phyloP scores from a whole-genome alignment of 495 filamentous ascomycete genomes.

The Xylaria cubensis region DNA sequence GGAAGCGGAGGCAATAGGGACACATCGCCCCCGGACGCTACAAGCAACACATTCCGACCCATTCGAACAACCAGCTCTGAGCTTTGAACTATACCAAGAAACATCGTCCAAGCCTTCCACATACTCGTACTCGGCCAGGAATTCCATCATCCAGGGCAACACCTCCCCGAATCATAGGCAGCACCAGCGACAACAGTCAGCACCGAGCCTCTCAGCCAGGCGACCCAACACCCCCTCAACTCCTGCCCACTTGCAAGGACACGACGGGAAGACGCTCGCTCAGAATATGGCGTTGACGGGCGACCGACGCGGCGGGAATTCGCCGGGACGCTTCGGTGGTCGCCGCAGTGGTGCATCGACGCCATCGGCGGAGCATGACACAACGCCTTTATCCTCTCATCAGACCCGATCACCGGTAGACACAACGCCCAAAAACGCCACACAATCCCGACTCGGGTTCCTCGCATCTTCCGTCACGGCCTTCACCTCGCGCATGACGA shows the following conservation, averaged over 20 bases:
- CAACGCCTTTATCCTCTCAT: constrained; percentile 41
- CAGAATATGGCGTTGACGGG: constrained; percentile 55
- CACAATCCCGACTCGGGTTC: constrained; percentile 49
- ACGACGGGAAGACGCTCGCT: constrained; percentile 32
- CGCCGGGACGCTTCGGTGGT: constrained; percentile 39
- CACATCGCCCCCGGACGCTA: constrained; percentile 1
- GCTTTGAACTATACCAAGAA: constrained; percentile 18
- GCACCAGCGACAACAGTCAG: constrained; percentile 54
- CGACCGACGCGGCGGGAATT: constrained; percentile 43
- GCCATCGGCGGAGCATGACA: constrained; percentile 35
- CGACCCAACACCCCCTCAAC: constrained; percentile 40
- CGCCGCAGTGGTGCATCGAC: constrained; percentile 43
- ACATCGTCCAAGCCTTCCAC: constrained; percentile 22
- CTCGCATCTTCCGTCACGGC: constrained; percentile 49
- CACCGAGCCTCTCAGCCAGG: constrained; percentile 46
- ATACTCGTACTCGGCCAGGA: constrained; percentile 35
- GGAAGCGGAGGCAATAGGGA: constrained; percentile 7
- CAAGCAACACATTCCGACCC: background rate
- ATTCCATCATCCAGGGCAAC: constrained; percentile 24
- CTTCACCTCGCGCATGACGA: constrained; percentile 49
- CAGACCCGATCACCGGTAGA: constrained; percentile 27
- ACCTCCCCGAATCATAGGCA: constrained; percentile 33
- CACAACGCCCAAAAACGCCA: constrained; percentile 46
- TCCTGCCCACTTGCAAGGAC: constrained; percentile 44
- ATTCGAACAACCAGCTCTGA: background rate